Base-by-base conservation (phyloP, 2,329 filamentous ascomycete species). In the Microdochium nivale region DNA sequence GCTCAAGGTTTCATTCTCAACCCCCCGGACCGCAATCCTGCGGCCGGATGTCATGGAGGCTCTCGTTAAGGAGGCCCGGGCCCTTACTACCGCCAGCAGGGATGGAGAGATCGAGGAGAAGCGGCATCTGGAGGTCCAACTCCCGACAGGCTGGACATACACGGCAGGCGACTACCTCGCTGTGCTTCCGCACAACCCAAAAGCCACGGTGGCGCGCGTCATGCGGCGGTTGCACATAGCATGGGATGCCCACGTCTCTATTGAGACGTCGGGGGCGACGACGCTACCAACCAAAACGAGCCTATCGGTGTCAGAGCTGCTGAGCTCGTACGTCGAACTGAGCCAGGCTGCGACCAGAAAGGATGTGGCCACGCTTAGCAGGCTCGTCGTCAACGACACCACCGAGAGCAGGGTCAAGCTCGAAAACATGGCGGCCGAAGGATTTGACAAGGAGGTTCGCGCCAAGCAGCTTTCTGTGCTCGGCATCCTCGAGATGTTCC, bases 111-210 rank as follows among this genome's bases (percentile, higher is more conserved):
- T 16, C 68, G 73, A 0, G 24, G 69, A 67, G 30, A 80, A 80
- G 63, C 67, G 73, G 2, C 66, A 74, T 32, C 69, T 79, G n/a
- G 72, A 72, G 25, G 74, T 81, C 3, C 74, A 74, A 43, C 62
- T 84, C 2, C 81, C 80, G 1, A 72, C 70, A 0, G 72, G 72
- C 52, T 70, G 75, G 70, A 70, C 68, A 1, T 84, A 83, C 60
- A 72, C 75, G 40, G 74, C 75, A 27, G 81, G 80, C 11, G 80
- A 84, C 57, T 84, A 84, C 58, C 72, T 83, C 3, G 78, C 78
- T 2, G 67, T 81, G 10, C 67, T 81, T 0, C 80, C 80, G 1
- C 62, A 80, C 9, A 84, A 83, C 55, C 74, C 74, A 2, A 65
- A 69, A 27, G 64, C 71, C 47, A 74, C 71, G 10, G 74, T 83